These are phyloP conservation scores for Aspergillus haitiensis DNA, from an alignment of 495 filamentous ascomycete genomes.

Conservation along the genomic window DNA sequence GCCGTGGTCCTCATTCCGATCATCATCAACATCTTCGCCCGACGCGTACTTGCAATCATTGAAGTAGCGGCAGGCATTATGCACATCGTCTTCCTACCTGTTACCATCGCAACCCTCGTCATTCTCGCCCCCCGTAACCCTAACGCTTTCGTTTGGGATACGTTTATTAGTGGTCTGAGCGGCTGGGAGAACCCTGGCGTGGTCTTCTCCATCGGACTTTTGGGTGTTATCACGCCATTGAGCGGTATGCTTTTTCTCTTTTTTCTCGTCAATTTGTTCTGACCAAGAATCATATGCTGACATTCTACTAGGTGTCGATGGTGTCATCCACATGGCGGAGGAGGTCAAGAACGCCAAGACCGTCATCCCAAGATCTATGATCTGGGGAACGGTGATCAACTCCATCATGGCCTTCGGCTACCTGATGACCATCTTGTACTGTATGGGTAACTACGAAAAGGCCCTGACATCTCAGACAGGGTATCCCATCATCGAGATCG, in stretches of 20 bases:
- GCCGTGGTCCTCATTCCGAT: conserved; percentile 41
- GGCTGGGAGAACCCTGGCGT: conserved; percentile 45
- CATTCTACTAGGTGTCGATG: conserved; percentile 32
- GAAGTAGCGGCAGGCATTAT: conserved; percentile 49
- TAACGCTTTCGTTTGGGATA: conserved; percentile 46
- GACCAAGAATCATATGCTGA: background rate
- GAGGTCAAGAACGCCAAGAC: conserved; percentile 47
- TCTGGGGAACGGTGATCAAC: conserved; percentile 43
- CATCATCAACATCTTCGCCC: conserved; percentile 46
- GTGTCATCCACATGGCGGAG: conserved; percentile 42
- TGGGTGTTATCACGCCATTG: conserved; percentile 35
- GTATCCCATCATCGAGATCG: conserved; percentile 56
- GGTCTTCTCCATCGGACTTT: conserved; percentile 42
- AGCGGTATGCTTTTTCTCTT: conserved; percentile 24
- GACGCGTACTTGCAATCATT: conserved; percentile 45
- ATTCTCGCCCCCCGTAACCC: conserved; percentile 46
- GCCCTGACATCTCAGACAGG: conserved; percentile 41
- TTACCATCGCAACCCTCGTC: conserved; percentile 45
- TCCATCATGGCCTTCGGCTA: conserved; percentile 44
- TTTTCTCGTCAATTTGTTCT: too few species aligned
- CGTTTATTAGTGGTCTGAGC: conserved; percentile 44
- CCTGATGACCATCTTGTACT: conserved; percentile 43
- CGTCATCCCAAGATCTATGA: conserved; percentile 42
- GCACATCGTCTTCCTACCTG: conserved; percentile 50
- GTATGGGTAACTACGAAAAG: conserved; percentile 40